Evolutionary conservation across 495 filamentous ascomycete genomes (phyloP), one percentile per base, ranked within the genome.

Genomic region (Penicillium robsamsonii): DNA sequence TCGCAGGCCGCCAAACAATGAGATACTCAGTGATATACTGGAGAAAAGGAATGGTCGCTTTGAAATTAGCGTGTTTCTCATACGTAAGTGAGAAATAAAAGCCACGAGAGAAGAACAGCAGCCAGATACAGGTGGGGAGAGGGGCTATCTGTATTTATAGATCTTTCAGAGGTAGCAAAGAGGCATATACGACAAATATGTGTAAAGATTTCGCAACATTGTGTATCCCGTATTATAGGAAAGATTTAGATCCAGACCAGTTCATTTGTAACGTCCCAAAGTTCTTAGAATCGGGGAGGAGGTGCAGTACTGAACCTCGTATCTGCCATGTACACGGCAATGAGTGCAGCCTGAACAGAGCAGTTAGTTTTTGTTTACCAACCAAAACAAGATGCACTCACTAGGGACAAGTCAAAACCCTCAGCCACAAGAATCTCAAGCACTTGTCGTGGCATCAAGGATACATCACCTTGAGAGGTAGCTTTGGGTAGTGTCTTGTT

Each of bases 361-460:
- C 2, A 15, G 13, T 37, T 17, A 50, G 30, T 50, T 3, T 12
- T n/a, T 25, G 22, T 11, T 25, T 50, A 5, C 24, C 12, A 24
- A 30, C 13, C 25, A 17, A 11, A 11, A 31, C 0, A 3, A 47
- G 10, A 47, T 8, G 1, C 9, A 46, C 59, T 52, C 37, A 65
- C 62, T 15, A 65, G 27, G 1, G 53, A 53, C 27, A 65, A 20
- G 45, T 65, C 62, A 47, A 65, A 59, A 0, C 46, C 53, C 17
- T 59, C 62, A 5, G 59, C 62, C 5, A 65, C 59, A 5, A 46
- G 20, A 3, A 65, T 30, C 8, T 65, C 62, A 12, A 65, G 24
- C 1, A 62, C 46, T 5, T 37, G 42, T 24, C 59, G 48, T 0
- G 47, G 50, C n/a, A 52, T 13, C 11, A 52, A 15, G 33, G 53